Conservation (phyloP, 208 protist genomes). For the Wallacemonas collosoma region DNA sequence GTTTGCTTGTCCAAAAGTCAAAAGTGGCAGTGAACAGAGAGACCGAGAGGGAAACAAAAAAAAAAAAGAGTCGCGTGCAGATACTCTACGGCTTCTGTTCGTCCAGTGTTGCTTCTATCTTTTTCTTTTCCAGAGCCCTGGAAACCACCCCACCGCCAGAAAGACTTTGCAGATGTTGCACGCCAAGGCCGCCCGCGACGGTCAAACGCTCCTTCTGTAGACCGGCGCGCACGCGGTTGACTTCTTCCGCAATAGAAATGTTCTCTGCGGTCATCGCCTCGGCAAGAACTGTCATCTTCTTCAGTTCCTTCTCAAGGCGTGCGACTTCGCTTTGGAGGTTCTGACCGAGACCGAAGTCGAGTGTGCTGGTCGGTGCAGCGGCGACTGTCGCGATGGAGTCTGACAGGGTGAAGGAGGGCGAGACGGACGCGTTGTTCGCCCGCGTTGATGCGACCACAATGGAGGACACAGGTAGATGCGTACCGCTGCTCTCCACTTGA, state of each 20-base stretch:
- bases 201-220: conserved; percentile 53
- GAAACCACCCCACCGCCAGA: background rate
- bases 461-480: background rate
- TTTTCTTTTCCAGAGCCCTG: conserved; percentile 9
- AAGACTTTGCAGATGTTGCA: background rate
- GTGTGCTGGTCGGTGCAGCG: too few species aligned
- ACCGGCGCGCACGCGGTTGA: conserved; percentile 54
- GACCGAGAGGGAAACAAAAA: too few species aligned
- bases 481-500: conserved; percentile 3
- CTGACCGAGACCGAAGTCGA: conserved; percentile 12
- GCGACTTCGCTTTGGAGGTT: conserved; percentile 56
- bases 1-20: too few species aligned
- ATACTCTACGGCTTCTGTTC: background rate
- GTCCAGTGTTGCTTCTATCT: background rate
- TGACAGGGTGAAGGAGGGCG: background rate
- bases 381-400: too few species aligned
- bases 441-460: background rate
- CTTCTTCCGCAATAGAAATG: conserved; percentile 44
- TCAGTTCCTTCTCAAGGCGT: conserved; percentile 55
- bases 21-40: too few species aligned
- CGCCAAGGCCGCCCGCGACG: conserved; percentile 57
- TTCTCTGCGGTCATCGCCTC: conserved; percentile 60
- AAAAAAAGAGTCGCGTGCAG: background rate
- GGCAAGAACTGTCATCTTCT: conserved; percentile 43
- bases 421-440: background rate